Evolutionary conservation across 2,329 filamentous ascomycete species (phyloP).

Genomic region (Emericellopsis atlantica): DNA sequence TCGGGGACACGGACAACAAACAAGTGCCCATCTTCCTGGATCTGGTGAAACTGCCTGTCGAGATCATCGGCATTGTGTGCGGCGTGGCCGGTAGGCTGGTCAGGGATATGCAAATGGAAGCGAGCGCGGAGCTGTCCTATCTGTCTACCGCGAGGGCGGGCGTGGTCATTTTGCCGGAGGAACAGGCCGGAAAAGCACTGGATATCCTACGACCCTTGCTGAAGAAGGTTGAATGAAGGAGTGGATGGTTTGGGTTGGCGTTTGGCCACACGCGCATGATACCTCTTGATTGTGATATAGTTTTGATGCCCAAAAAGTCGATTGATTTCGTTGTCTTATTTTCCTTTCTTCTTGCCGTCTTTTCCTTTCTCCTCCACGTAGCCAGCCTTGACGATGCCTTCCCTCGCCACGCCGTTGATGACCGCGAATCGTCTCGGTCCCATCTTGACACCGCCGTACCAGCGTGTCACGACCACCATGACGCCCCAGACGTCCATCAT

Average conservation of each 20-base stretch:
- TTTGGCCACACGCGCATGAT: too few species aligned
- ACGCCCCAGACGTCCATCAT: constrained; percentile 89
- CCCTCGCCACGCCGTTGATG: constrained; percentile 77
- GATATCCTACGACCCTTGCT: constrained; percentile 49
- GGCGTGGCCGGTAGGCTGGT: constrained; percentile 79
- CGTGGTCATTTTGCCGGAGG: constrained; percentile 71
- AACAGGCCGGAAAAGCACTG: constrained; percentile 63
- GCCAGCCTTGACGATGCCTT: constrained; percentile 69
- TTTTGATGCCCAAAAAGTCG: too few species aligned
- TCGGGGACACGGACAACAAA: constrained; percentile 60
- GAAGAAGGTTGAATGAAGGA: constrained; percentile 13
- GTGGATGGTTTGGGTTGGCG: background rate
- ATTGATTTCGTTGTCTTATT: background rate
- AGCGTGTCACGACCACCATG: constrained; percentile 84
- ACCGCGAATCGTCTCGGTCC: constrained; percentile 82
- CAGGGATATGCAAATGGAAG: constrained; percentile 48
- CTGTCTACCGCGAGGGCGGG: constrained; percentile 80
- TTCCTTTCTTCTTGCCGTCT: constrained; percentile 23
- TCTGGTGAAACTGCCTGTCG: constrained; percentile 64
- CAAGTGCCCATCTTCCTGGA: constrained; percentile 84
- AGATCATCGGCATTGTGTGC: constrained; percentile 90
- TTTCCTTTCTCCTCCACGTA: constrained; percentile 41
- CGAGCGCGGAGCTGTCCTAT: constrained; percentile 71
- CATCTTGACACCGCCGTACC: constrained; percentile 87
- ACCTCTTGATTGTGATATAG: too few species aligned